Base-by-base conservation (phyloP, 2,329 filamentous ascomycete species). In the Stachybotrys echinatus region DNA sequence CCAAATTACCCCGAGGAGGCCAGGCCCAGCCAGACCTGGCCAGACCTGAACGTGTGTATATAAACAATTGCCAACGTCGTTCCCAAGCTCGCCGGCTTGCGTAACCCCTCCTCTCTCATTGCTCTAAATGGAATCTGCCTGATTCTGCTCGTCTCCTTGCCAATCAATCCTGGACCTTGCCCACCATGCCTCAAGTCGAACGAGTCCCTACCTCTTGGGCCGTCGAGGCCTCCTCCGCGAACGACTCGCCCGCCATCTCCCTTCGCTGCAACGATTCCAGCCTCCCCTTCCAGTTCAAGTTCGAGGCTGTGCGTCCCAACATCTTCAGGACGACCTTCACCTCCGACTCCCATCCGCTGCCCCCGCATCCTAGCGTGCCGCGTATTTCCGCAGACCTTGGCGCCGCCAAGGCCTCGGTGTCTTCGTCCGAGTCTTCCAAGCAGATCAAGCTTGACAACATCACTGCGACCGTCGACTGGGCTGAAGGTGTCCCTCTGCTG, bases 291-390 rank as follows among this genome's bases (percentile, higher is more conserved):
- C 65, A 74, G 17, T 89, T 88, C 61, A 73, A 73, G 0, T 87
- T 89, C 54, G 80, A 88, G 60, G 74, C 79, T 0, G 58, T 89
- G 23, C 74, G 77, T 17, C 71, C 76, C 19, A 84, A 84, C 47
- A 68, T 88, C 17, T 89, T 88, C 66, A 74, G 85, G 40, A 86
- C 85, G 2, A 84, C 82, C 0, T 88, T 88, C 60, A 76, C 78
- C 2, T 84, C 85, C 0, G 59, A 72, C 14, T 72, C 74, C 3
- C 84, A 88, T 58, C 80, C 80, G 6, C 61, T 87, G 2, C 83
- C 86, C 23, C 85, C 85, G 2, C 81, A 81, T 58, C 85, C 85
- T 7, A 85, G 82, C 49, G 74, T 80, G 5, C 64, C 63, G 7
- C 70, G 71, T n/a, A 76, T 76, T 2, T 46, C 55, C 31, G 55